Base-by-base conservation (phyloP, 2,329 filamentous ascomycete species). In the Colletotrichum filicis region DNA sequence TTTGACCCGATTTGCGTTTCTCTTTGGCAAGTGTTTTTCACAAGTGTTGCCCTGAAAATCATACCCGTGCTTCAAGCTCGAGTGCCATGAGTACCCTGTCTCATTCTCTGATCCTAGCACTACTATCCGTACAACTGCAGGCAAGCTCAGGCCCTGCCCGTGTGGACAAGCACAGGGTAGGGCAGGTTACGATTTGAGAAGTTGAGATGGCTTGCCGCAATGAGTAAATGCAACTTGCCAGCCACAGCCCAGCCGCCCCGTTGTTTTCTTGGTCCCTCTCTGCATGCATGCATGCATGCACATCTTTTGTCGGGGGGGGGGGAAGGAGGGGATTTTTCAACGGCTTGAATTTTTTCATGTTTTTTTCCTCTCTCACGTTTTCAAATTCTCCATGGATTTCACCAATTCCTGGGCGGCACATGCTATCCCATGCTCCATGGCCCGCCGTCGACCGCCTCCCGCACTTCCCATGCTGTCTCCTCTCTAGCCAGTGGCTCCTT, bases 191-290 rank as follows among this genome's bases (percentile, higher is more conserved):
- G 35, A 14, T 37, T 37, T 37, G 35, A 49, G 7, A 49, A 70
- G 53, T 55, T 26, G 46, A 70, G 55, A 66, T 70, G 62, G 61
- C 66, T 30, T 59, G 42, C 42, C 42, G 42, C 42, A 49, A 49
- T 11, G 16, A 49, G 42, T 49, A 49, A 49, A 49, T 71, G 55
- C 62, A 66, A 66, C 19, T 35, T 60, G 62, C 46, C 46, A 67
- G 68, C 68, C 62, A 66, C 46, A 61, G 55, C 62, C 62, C n/a
- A 71, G 49, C 68, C 42, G 62, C 68, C 62, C 63, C 56, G 32
- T 60, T 71, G 19, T 71, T 66, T 61, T 59, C 49, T 16, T 12
- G 24, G 26, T 56, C n/a, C 26, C 35, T 35, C 46, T 71, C 35
- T 55, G 46, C 28, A 32, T 71, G 37, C 32, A 12, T 35, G 32